Conservation (phyloP, 352 stramenopile genomes). For the Globisporangium polare region DNA sequence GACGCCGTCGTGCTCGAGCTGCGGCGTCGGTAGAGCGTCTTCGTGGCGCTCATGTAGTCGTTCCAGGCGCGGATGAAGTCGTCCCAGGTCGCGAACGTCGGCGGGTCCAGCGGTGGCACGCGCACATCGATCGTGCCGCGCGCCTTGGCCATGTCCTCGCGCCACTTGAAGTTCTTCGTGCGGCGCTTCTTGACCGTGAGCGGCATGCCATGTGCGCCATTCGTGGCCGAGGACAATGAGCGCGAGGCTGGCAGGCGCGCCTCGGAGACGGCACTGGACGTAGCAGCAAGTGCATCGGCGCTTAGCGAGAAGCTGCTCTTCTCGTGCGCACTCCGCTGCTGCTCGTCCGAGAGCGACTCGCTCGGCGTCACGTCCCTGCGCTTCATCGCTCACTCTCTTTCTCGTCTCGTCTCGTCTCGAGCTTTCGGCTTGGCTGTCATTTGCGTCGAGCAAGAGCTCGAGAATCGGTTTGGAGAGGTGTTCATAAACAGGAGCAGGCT, state of each 20-base stretch:
- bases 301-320: neutral
- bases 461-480: neutral
- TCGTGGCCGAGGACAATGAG: neutral
- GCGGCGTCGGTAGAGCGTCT: constrained; percentile 71
- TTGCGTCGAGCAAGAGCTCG: neutral
- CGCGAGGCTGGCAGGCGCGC: neutral
- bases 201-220: neutral
- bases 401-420: neutral
- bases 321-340: neutral
- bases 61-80: constrained; percentile 63
- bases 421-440: neutral
- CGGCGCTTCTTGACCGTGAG: constrained; percentile 70
- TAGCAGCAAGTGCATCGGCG: neutral
- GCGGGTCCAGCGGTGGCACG: constrained; percentile 45
- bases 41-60: constrained; percentile 61
- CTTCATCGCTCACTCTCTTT: constrained; percentile 4
- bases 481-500: too few species aligned
- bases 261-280: neutral
- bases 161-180: constrained; percentile 80
- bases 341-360: constrained; percentile 2
- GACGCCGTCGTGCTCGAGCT: constrained; percentile 68
- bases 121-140: constrained; percentile 36
- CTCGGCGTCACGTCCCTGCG: constrained; percentile 5
- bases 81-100: constrained; percentile 62
- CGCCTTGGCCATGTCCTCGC: constrained; percentile 63